Evolutionary conservation across 148 eudicot genomes (phyloP), one percentile per base, ranked within the genome.

Genomic region (Fagopyrum tataricum): DNA sequence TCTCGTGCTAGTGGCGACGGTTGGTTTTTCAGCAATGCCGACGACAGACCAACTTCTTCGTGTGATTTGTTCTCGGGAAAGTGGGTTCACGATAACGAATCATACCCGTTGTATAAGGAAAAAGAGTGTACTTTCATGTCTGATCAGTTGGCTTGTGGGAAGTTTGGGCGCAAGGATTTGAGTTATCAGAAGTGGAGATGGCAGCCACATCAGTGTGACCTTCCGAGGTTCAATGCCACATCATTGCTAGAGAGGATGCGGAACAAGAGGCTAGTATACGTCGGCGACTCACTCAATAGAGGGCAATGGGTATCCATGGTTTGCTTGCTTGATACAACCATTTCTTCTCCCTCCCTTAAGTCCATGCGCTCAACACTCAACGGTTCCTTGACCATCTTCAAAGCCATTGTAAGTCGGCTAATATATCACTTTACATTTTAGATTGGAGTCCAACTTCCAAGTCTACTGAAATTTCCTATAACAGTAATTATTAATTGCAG

Each of bases 301-400:
- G 86, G 88, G 17, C 98, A 94, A 80, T 91, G 97, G 98, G 86
- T 90, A 6, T 94, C 98, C 7, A 80, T 94, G 93, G 80, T 91
- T 41, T 94, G 98, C 68, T 73, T 94, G 62, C 81, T 91, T 6
- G 89, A 90, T 18, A 73, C 83, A 24, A 53, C 76, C 0, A 83
- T 88, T n/a, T 81, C 31, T 5, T 42, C 87, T 72, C 78, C 78
- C 72, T 53, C 76, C 26, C 86, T 77, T 78, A 87, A 85, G 71
- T 84, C 82, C 77, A 76, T 83, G 86, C 48, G 51, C 8, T 70
- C 9, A 10, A 72, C 76, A n/a, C 73, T 70, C 26, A 85, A 86
- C 68, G 92, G 95, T 49, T 79, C 87, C 74, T 82, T 88, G 73
- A 66, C 81, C 72, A 80, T 82, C 76, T 88, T 90, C 83, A 90